Percentiles rank a stretch among this genome's conserved stretches.
These are phyloP conservation scores for Singerocomus inundabilis DNA, from an alignment of 1,284 basidiomycete genomes.

Conservation along the genomic window DNA sequence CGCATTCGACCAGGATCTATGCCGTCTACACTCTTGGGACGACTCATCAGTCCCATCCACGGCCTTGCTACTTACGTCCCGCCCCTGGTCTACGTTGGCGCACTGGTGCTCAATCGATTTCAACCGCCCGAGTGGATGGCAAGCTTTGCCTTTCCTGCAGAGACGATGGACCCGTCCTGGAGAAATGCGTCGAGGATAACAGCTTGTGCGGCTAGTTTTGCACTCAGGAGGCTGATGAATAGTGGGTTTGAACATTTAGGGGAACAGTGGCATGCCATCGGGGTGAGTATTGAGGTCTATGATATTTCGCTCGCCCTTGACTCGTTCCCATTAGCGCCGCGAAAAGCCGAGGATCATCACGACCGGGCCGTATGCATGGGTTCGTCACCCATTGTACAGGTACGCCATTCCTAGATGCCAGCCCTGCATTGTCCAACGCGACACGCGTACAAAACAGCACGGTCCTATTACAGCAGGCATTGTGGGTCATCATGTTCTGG, in stretches of 20 bases:
- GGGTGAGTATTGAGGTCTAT: conserved; percentile 19
- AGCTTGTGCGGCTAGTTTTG: conserved; percentile 18
- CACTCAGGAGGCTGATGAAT: background rate
- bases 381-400: conserved; percentile 34
- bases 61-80: conserved; percentile 13
- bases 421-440: background rate
- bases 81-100: conserved; percentile 22
- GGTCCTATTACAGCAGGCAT: conserved; percentile 20
- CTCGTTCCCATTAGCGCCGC: conserved; percentile 25
- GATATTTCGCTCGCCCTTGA: background rate
- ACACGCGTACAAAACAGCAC: conserved; percentile 12
- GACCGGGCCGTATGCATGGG: conserved; percentile 32
- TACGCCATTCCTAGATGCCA: background rate
- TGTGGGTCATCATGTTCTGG: conserved; percentile 33
- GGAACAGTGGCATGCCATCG: conserved; percentile 29
- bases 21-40: conserved; percentile 18
- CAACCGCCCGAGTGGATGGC: conserved; percentile 30
- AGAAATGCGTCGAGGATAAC: conserved; percentile 4
- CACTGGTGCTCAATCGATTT: conserved; percentile 24
- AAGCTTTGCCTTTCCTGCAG: conserved; percentile 15
- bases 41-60: conserved; percentile 27
- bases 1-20: conserved; percentile 19
- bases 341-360: conserved; percentile 32
- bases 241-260: conserved; percentile 16
- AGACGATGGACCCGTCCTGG: background rate